Conservation (phyloP, 2,329 filamentous ascomycete species). For the Nigrospora oryzae region DNA sequence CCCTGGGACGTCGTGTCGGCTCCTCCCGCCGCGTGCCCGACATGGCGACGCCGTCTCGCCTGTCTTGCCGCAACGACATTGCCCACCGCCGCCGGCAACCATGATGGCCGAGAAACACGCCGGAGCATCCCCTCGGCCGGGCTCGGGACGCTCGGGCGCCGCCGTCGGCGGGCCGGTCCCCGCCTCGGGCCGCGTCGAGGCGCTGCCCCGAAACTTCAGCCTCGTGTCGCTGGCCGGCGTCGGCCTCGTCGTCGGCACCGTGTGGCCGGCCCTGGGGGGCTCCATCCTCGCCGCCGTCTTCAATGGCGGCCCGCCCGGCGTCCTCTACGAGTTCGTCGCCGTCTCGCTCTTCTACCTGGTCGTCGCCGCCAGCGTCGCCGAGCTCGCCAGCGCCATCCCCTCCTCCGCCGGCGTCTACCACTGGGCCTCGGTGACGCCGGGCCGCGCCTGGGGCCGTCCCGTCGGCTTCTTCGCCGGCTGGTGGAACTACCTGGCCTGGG, state of each 20-base stretch:
- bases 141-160: too few species aligned
- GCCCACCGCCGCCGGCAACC: too few species aligned
- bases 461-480: constrained; percentile 37
- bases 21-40: too few species aligned
- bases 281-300: constrained; percentile 39
- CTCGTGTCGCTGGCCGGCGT: constrained; percentile 4
- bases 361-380: constrained; percentile 49
- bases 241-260: constrained; percentile 5
- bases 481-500: constrained; percentile 36
- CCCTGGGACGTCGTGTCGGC: too few species aligned
- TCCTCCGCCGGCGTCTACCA: constrained; percentile 54
- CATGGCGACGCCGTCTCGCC: too few species aligned
- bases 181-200: constrained; percentile 4
- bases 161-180: not conserved
- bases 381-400: constrained; percentile 53
- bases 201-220: constrained; percentile 4
- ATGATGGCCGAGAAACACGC: too few species aligned
- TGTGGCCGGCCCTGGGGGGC: constrained; percentile 25
- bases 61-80: too few species aligned
- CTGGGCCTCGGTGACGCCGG: constrained; percentile 51
- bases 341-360: constrained; percentile 46
- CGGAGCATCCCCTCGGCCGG: too few species aligned
- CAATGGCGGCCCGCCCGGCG: constrained; percentile 54
- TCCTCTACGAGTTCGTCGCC: constrained; percentile 51
- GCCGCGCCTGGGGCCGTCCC: constrained; percentile 38